These are phyloP conservation scores for Flueggea neowawraea DNA, from an alignment of 441 rosid genomes.

Conservation along the genomic window DNA sequence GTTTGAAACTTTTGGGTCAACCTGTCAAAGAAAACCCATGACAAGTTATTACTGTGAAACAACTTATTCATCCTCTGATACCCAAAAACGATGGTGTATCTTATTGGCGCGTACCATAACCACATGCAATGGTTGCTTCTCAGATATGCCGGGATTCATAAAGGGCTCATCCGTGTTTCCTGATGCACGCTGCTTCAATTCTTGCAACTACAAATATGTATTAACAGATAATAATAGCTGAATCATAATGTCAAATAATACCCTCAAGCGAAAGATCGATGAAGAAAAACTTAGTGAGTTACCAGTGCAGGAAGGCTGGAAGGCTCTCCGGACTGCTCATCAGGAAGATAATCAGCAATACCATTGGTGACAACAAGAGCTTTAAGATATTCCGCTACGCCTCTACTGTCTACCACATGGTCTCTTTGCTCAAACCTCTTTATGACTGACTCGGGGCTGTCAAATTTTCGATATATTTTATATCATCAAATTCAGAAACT, in stretches of 20 bases:
- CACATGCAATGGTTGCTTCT: slow-evolving; percentile 95
- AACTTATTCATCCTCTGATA: no score
- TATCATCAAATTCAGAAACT: not conserved
- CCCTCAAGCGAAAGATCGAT: not conserved
- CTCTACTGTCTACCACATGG: slow-evolving; percentile 77
- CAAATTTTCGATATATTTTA: not conserved
- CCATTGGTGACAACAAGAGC: slow-evolving; percentile 82
- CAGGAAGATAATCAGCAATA: slow-evolving; percentile 88
- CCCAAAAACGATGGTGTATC: no score
- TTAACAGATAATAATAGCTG: slow-evolving; percentile 10
- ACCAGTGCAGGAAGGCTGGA: slow-evolving; percentile 91
- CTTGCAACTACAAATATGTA: slow-evolving; percentile 68
- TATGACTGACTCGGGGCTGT: slow-evolving; percentile 86
- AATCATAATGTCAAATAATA: not conserved
- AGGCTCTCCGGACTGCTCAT: slow-evolving; percentile 74
- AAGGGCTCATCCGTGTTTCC: slow-evolving; percentile 65
- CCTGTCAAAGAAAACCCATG: slow-evolving; percentile 39
- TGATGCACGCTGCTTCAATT: slow-evolving; percentile 82
- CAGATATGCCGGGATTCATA: slow-evolving; percentile 83
- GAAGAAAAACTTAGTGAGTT: slow-evolving; percentile 5
- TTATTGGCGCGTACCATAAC: slow-evolving; percentile 56
- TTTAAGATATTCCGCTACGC: slow-evolving; percentile 84
- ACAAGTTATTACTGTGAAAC: not conserved
- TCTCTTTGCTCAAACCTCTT: slow-evolving; percentile 85
- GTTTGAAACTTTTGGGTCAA: slow-evolving; percentile 77